Evolutionary conservation across 2,329 filamentous ascomycete species (phyloP), one percentile per base, ranked within the genome.

Genomic region (Colletotrichum incanum): DNA sequence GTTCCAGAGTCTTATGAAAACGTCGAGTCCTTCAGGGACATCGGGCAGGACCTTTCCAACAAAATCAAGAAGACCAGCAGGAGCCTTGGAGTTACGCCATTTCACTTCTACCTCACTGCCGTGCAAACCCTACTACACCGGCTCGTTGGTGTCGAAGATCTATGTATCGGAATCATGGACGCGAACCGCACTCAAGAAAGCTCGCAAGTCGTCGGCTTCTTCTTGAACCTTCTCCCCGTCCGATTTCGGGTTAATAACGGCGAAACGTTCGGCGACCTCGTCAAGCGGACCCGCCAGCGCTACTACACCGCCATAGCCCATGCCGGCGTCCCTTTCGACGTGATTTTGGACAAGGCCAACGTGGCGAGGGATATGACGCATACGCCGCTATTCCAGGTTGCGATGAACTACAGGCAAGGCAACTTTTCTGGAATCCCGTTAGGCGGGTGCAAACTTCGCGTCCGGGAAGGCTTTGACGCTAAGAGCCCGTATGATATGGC

Each of bases 141-240:
- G 12, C 39, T 31, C 34, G 34, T 43, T 20, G 49, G 41, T 18
- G 31, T 37, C 31, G 74, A 80, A 0, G 82, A 87, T 31, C 20
- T 89, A 18, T 78, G 75, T 31, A 86, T 89, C 61, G 87, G 87
- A 7, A 79, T 88, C 20, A 82, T 82, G 0, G 86, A 89, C 75
- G 84, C 84, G 8, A 84, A 84, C 8, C 82, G 77, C 0, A 82
- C 86, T 1, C 68, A 68, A 20, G 72, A 79, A 1, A 61, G 80
- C 2, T 68, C 76, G 18, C 65, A 74, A 1, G 86, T 76, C 8
- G 75, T 89, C 2, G 88, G 88, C 2, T 76, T 82, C 49, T 84
- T 85, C 50, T 67, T 89, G 2, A 89, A 90, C 71, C 74, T 89
- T 0, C 77, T 89, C 1, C 82, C 87, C 5, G 59, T 89, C 1